A percentile compares a stretch with the other conserved stretches of the same genome.
Evolutionary conservation across 2,329 filamentous ascomycete genomes (phyloP).

Genomic region (Pseudogymnoascus sp.): DNA sequence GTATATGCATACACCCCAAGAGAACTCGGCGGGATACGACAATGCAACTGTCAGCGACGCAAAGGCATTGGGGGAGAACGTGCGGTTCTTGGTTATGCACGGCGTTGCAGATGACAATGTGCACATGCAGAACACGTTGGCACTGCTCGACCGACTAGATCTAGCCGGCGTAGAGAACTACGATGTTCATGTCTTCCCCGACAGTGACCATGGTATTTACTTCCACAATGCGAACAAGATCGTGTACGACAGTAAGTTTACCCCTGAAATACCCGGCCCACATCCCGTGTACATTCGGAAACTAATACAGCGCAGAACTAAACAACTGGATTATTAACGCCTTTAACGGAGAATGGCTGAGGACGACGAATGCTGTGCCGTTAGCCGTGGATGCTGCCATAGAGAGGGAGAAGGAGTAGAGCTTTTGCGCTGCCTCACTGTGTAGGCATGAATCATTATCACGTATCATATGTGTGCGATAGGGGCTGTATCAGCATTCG

Average conservation of each 20-base stretch:
- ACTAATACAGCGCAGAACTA: slow-evolving; percentile 51
- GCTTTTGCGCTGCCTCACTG: background rate
- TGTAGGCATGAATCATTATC: background rate
- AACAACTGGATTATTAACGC: slow-evolving; percentile 92
- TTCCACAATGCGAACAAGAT: slow-evolving; percentile 90
- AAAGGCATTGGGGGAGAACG: slow-evolving; percentile 62
- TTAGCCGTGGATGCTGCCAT: slow-evolving; percentile 23
- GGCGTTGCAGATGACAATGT: slow-evolving; percentile 97
- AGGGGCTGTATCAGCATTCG: background rate
- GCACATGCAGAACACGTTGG: slow-evolving; percentile 89
- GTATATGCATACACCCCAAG: slow-evolving; percentile 91
- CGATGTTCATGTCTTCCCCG: slow-evolving; percentile 92
- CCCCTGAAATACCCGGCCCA: background rate
- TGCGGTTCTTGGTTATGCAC: slow-evolving; percentile 92
- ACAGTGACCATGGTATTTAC: slow-evolving; percentile 89
- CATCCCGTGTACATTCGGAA: slow-evolving; percentile 4
- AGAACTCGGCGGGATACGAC: slow-evolving; percentile 71
- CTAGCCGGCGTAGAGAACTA: slow-evolving; percentile 80
- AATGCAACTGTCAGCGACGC: slow-evolving; percentile 68
- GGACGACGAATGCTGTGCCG: slow-evolving; percentile 27
- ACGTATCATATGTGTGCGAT: background rate
- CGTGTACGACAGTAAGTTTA: slow-evolving; percentile 79
- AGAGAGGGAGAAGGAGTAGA: slow-evolving; percentile 14
- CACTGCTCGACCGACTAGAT: slow-evolving; percentile 79
- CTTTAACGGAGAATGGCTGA: slow-evolving; percentile 92